Evolutionary conservation across 441 rosid genomes (phyloP), one percentile per base, ranked within the genome.

Genomic region (Rhodomyrtus psidioides): DNA sequence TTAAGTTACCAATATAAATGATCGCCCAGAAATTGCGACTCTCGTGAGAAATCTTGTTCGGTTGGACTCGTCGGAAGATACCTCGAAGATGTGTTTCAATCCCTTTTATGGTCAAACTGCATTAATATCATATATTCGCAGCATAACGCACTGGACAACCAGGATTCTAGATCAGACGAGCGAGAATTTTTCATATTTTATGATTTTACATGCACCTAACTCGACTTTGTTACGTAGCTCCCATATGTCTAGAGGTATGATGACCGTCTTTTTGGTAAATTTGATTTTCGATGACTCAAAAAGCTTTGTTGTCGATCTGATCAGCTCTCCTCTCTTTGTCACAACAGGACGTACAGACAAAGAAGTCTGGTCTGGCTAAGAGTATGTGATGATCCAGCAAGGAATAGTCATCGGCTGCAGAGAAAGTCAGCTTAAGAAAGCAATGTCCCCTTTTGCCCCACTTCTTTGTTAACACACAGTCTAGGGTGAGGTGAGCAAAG

Each of bases 21-120:
- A 70, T 21, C 8, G 0, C 15, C 2, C 1, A 10, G 46, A 65
- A 5, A 0, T 34, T 34, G 0, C 2, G 0, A 49, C 53, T 16
- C 55, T 54, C 23, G 23, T 4, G 49, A 3, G 16, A 21, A 70
- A 34, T 70, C n/a, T 70, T 70, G 79, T 70, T 39, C 6, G 4
- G n/a, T 10, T 34, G 26, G 76, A 65, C 44, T 34, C 8, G 26
- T 65, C 2, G n/a, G 16, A 70, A 21, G 79, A 39, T 0, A 10
- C 39, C 26, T 21, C 5, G 5, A 70, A 39, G 13, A 70, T 39
- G 49, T 0, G 15, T 70, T 0, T 39, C 16, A 10, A 70, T 9
- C 49, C 1, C 15, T 0, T 21, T 1, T 1, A 5, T 10, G 8
- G 79, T 70, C 49, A 21, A 19, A 70, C 42, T 39, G 16, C 2